Conservation (phyloP, 306 rosid genomes). For the Cicer chorassanicum region DNA sequence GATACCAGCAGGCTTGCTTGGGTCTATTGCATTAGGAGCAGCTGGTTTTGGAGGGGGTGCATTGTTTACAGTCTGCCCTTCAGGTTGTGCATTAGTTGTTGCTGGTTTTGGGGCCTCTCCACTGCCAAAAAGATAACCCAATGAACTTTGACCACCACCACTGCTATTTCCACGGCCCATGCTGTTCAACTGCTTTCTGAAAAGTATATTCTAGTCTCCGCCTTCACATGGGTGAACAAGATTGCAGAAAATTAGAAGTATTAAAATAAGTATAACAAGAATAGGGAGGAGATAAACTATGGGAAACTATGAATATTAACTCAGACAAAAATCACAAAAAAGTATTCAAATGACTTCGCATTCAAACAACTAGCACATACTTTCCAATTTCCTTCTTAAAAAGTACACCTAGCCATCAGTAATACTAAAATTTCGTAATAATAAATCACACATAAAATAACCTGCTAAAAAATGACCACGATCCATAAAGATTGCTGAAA, state of each 20-base stretch:
- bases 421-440: not conserved
- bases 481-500: not conserved
- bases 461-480: slow-evolving; percentile 23
- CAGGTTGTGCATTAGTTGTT: slow-evolving; percentile 56
- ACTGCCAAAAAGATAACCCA: slow-evolving; percentile 95
- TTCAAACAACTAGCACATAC: slow-evolving; percentile 20
- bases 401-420: not conserved
- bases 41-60: slow-evolving; percentile 69
- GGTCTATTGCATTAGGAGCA: slow-evolving; percentile 55
- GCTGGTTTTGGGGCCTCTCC: slow-evolving; percentile 86
- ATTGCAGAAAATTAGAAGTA: slow-evolving; percentile 31
- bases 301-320: not conserved
- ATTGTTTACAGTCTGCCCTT: slow-evolving; percentile 53
- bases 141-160: slow-evolving; percentile 98
- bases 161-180: slow-evolving; percentile 99
- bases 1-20: slow-evolving; percentile 92
- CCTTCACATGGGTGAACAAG: slow-evolving; percentile 36
- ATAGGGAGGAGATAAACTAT: not conserved
- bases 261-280: slow-evolving; percentile 28
- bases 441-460: slow-evolving; percentile 25
- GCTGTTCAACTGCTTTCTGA: slow-evolving; percentile 47
- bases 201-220: slow-evolving; percentile 41
- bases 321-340: slow-evolving; percentile 10
- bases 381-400: not conserved
- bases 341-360: slow-evolving; percentile 11